These are phyloP conservation scores for Lagenidium giganteum DNA, from an alignment of 352 stramenopile genomes.

Conservation along the genomic window DNA sequence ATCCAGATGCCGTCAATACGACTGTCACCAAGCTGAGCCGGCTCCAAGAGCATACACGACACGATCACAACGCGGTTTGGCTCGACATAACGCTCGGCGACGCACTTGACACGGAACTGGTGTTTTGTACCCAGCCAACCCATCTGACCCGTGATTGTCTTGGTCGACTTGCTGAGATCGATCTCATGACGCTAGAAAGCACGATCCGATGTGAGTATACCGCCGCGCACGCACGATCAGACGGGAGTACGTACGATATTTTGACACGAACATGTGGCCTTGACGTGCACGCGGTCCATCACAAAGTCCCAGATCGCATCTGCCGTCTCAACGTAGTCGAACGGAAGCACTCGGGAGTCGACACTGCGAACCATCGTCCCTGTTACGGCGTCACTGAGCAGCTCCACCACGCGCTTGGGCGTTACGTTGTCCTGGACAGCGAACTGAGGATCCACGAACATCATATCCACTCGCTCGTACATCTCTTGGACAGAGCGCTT, in stretches of 20 bases:
- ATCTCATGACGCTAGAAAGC: conserved; percentile 3
- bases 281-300: conserved; percentile 3
- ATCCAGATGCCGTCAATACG: conserved; percentile 37
- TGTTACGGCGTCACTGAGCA: no score
- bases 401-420: no score
- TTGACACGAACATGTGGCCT: conserved; percentile 2
- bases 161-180: no score
- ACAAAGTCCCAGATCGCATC: conserved; percentile 11
- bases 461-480: neutral
- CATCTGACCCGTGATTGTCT: no score
- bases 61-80: conserved; percentile 38
- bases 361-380: conserved; percentile 10
- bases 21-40: conserved; percentile 31
- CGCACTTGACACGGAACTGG: conserved; percentile 35
- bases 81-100: conserved; percentile 26
- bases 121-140: no score
- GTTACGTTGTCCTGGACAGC: conserved; percentile 5
- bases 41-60: conserved; percentile 31
- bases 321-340: conserved; percentile 4
- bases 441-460: conserved; percentile 9
- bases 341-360: conserved; percentile 8
- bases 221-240: conserved; percentile 5
- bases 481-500: conserved; percentile 4
- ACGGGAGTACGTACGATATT: neutral
- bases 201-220: conserved; percentile 2